Evolutionary conservation across 2,329 filamentous ascomycete species (phyloP).

Genomic region (Elsinoe arachidis): DNA sequence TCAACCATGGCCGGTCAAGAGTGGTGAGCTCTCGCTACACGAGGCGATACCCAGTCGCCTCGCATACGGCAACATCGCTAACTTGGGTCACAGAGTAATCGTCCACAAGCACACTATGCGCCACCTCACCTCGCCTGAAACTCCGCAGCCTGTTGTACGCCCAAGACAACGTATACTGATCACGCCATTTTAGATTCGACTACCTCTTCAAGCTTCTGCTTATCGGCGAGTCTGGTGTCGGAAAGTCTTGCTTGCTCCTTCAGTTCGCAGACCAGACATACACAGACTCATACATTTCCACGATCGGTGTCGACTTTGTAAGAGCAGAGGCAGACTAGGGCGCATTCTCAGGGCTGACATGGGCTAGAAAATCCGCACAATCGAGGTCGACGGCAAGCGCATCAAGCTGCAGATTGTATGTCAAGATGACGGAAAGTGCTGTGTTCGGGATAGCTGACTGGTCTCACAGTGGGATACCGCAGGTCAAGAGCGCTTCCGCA

Average conservation of each 20-base stretch:
- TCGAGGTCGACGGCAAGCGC: constrained; percentile 98
- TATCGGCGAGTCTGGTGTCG: constrained; percentile 99
- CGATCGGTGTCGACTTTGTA: constrained; percentile 98
- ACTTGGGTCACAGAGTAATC: not conserved
- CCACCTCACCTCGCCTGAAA: not conserved
- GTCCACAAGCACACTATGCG: not conserved
- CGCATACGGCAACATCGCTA: not conserved
- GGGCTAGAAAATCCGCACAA: constrained; percentile 93
- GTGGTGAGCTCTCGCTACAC: not conserved
- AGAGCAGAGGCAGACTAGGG: constrained; percentile 26
- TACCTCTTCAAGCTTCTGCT: constrained; percentile 99
- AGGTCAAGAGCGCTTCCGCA: constrained; percentile 98
- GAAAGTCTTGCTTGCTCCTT: constrained; percentile 97
- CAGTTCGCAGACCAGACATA: constrained; percentile 99
- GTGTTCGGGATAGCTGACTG: constrained; percentile 11
- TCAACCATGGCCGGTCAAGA: constrained; percentile 13
- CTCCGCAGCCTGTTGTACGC: not conserved
- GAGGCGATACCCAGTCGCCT: not conserved
- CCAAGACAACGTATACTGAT: not conserved
- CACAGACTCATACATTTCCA: constrained; percentile 99
- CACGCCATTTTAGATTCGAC: constrained; percentile 69
- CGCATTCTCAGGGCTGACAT: constrained; percentile 25
- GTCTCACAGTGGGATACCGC: constrained; percentile 85
- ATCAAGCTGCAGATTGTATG: constrained; percentile 98
- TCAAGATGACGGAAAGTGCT: constrained; percentile 18